Conservation (phyloP, 1,284 basidiomycete species). For the Ganoderma lingzhi region DNA sequence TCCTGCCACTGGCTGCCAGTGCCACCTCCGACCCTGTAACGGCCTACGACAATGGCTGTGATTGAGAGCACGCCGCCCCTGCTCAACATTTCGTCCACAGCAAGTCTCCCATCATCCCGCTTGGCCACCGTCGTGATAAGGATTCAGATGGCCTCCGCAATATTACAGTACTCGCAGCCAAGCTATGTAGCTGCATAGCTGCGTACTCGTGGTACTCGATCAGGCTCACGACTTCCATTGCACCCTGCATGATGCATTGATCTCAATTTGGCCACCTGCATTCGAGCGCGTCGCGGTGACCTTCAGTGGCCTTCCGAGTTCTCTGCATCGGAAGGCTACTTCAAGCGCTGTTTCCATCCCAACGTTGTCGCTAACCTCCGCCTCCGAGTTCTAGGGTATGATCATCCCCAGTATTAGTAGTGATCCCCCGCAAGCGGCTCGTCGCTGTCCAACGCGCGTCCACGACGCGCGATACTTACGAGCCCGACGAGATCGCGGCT, state of each 20-base stretch:
- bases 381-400: neutral
- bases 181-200: neutral
- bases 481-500: neutral
- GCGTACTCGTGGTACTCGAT: neutral
- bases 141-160: neutral
- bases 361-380: neutral
- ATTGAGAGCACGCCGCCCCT: neutral
- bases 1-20: neutral
- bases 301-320: too few relatives aligned
- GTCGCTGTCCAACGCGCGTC: neutral
- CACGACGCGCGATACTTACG: neutral
- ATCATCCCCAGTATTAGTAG: neutral
- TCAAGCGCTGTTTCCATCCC: constrained; percentile 1
- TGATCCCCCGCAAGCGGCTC: neutral
- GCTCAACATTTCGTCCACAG: neutral
- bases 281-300: neutral
- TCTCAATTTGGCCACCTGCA: neutral
- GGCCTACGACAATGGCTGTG: neutral
- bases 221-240: neutral
- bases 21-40: neutral
- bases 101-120: neutral
- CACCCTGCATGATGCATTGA: neutral
- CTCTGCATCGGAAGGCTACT: neutral
- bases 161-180: neutral
- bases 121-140: neutral